phyloP scores from a whole-genome alignment of 2,329 filamentous ascomycete species.

The Aspergillus sp. region DNA sequence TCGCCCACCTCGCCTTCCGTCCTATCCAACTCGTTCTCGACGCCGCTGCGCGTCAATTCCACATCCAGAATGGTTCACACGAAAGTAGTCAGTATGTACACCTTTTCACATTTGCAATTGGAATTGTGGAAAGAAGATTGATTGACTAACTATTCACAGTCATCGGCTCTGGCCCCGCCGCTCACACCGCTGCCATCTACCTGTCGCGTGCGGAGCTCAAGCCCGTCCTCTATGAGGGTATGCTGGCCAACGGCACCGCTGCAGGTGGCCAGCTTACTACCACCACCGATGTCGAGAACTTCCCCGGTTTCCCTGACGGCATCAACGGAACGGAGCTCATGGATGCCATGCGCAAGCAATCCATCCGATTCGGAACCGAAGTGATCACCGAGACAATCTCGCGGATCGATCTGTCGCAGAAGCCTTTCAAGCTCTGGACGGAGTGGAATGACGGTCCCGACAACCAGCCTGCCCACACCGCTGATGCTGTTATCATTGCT shows the following conservation, averaged over 20 bases:
- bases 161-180: constrained; percentile 92
- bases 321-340: constrained; percentile 88
- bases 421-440: constrained; percentile 91
- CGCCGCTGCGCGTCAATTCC: constrained; percentile 43
- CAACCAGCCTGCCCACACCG: constrained; percentile 72
- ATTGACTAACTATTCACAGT: constrained; percentile 45
- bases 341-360: constrained; percentile 94
- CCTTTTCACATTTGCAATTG: neutral
- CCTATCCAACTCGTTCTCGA: constrained; percentile 35
- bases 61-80: constrained; percentile 73
- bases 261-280: constrained; percentile 96
- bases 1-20: constrained; percentile 41
- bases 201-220: constrained; percentile 91
- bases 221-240: constrained; percentile 95
- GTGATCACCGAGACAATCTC: constrained; percentile 92
- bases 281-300: constrained; percentile 98
- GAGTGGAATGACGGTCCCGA: constrained; percentile 76
- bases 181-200: constrained; percentile 96
- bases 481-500: constrained; percentile 89
- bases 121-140: neutral
- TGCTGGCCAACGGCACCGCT: constrained; percentile 95
- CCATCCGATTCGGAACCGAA: constrained; percentile 84
- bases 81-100: constrained; percentile 76
- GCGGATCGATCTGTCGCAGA: constrained; percentile 76
- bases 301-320: constrained; percentile 85